Evolutionary conservation across 2,329 filamentous ascomycete species (phyloP).

Genomic region (Pseudogymnoascus sp.): DNA sequence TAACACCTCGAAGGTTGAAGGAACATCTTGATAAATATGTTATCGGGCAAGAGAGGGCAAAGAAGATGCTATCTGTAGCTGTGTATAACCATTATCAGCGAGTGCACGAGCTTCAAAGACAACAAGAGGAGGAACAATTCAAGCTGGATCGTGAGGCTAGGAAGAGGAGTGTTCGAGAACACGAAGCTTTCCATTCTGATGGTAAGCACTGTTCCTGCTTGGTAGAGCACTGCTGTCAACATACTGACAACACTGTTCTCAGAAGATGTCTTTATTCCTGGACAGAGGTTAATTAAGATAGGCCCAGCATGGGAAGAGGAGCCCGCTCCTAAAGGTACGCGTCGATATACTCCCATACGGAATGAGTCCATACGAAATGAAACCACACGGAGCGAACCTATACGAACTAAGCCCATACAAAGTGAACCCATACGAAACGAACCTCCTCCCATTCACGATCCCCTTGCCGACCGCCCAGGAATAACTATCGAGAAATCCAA

Average conservation of each 20-base stretch:
- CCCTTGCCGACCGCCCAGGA: constrained; percentile 14
- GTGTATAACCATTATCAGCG: constrained; percentile 97
- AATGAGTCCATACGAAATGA: not conserved
- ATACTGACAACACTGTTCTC: not conserved
- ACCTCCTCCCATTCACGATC: not conserved
- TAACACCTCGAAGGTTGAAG: constrained; percentile 67
- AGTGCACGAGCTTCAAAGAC: constrained; percentile 65
- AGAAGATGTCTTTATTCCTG: not conserved
- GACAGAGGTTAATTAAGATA: not conserved
- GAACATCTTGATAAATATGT: constrained; percentile 91
- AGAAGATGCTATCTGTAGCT: constrained; percentile 86
- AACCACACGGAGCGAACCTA: not conserved
- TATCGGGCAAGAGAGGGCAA: constrained; percentile 87
- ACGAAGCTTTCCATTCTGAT: not conserved
- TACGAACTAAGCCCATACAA: not conserved
- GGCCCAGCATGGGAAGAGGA: not conserved
- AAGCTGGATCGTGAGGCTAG: constrained; percentile 54
- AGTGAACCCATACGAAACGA: not conserved
- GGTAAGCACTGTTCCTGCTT: not conserved
- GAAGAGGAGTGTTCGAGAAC: constrained; percentile 31
- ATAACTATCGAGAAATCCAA: constrained; percentile 82
- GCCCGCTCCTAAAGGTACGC: not conserved
- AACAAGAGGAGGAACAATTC: constrained; percentile 66
- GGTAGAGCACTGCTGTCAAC: not conserved
- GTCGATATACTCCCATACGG: not conserved